Conservation (phyloP, 768 basidiomycete species). For the Albatrellus ellisii region DNA sequence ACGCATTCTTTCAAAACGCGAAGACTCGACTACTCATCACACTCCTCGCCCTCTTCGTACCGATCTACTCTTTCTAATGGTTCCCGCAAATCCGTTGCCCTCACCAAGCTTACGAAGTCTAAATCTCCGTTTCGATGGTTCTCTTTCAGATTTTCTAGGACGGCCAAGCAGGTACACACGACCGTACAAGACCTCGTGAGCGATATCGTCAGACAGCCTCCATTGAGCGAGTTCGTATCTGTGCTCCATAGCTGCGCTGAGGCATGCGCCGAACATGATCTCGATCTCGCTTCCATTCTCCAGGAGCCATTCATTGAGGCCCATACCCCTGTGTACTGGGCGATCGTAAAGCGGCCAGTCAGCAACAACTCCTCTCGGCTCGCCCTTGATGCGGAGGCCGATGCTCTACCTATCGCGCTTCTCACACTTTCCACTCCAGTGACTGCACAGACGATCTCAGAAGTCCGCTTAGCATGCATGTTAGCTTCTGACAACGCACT, state of each 20-base stretch:
- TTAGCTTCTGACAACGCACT: slow-evolving; percentile 45
- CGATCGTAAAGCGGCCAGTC: slow-evolving; percentile 43
- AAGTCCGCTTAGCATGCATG: slow-evolving; percentile 56
- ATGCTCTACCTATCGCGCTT: slow-evolving; percentile 31
- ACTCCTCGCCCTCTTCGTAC: too few species aligned
- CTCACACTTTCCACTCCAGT: slow-evolving; percentile 39
- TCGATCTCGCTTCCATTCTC: slow-evolving; percentile 35
- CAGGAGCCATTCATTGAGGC: slow-evolving; percentile 53
- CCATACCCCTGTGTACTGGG: slow-evolving; percentile 64
- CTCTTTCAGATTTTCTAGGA: slow-evolving; percentile 13
- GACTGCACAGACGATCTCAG: slow-evolving; percentile 31
- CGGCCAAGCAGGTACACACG: slow-evolving; percentile 10
- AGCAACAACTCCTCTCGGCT: slow-evolving; percentile 1
- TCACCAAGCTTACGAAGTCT: too few species aligned
- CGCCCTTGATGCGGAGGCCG: slow-evolving; percentile 4
- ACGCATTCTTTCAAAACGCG: too few species aligned
- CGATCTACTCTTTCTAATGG: too few species aligned
- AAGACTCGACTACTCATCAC: too few species aligned
- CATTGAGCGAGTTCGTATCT: slow-evolving; percentile 18
- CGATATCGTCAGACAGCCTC: slow-evolving; percentile 25
- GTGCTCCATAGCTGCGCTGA: slow-evolving; percentile 53
- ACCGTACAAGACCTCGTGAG: slow-evolving; percentile 11
- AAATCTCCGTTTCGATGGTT: not conserved
- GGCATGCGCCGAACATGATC: slow-evolving; percentile 35
- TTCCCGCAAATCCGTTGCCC: too few species aligned